Evolutionary conservation across 371 early-diverging fungal genomes (phyloP).

Genomic region (Blastocladiella emersonii): DNA sequence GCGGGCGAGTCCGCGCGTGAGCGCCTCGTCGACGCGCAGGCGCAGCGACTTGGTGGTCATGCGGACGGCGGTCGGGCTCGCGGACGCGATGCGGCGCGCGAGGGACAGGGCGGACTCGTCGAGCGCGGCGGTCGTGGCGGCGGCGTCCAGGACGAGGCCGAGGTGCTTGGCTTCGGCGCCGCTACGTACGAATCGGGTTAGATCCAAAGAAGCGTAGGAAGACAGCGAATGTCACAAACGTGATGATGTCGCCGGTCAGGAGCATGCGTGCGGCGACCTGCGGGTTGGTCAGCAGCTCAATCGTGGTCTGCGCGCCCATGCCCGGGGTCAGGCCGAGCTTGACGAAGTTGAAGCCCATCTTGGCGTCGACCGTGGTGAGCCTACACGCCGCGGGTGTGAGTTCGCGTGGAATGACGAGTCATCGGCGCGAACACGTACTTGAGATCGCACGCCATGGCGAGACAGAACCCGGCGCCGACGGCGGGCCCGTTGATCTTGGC

Average conservation of each 20-base stretch:
- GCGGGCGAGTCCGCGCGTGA: conserved; percentile 17
- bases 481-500: conserved; percentile 10
- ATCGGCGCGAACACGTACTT: conserved; percentile 2
- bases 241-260: conserved; percentile 20
- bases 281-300: conserved; percentile 8
- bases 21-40: conserved; percentile 15
- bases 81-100: conserved; percentile 15
- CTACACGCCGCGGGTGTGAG: neutral
- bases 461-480: conserved; percentile 20
- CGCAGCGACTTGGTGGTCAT: conserved; percentile 16
- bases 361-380: conserved; percentile 11
- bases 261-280: conserved; percentile 17
- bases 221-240: neutral
- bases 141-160: conserved; percentile 13
- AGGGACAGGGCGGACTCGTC: conserved; percentile 8
- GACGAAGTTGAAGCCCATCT: conserved; percentile 23
- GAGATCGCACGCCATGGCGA: conserved; percentile 19
- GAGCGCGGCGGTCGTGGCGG: neutral
- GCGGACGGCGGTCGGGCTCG: conserved; percentile 19
- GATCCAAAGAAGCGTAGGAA: no score
- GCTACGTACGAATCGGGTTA: neutral
- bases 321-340: conserved; percentile 22
- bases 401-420: no score
- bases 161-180: conserved; percentile 14
- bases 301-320: conserved; percentile 15